These are phyloP conservation scores for rapeseed (Brassica napus) DNA, from an alignment of 345 rosid genomes.

Conservation along the genomic window DNA sequence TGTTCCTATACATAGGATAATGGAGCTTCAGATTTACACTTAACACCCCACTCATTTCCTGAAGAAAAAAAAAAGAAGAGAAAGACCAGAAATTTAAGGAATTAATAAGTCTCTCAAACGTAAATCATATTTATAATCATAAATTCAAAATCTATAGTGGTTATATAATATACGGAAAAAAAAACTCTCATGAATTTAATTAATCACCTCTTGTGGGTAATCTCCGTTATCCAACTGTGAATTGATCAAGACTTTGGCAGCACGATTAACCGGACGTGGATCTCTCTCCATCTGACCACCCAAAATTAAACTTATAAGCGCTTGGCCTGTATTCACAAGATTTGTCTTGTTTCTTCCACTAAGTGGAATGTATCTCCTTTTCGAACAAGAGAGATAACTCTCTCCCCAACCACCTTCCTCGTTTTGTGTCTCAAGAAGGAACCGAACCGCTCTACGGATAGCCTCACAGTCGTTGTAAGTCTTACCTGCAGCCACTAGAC, in stretches of 20 bases:
- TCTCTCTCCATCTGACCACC: background rate
- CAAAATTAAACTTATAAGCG: background rate
- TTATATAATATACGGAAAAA: background rate
- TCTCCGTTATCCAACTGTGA: background rate
- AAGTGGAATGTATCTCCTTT: background rate
- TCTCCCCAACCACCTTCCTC: conserved; percentile 38
- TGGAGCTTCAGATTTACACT: background rate
- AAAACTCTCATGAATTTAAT: background rate
- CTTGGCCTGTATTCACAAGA: background rate
- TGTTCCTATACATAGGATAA: background rate
- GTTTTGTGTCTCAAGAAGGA: conserved; percentile 40
- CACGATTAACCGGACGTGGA: background rate
- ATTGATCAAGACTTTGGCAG: background rate
- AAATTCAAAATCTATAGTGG: background rate
- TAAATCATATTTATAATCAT: background rate
- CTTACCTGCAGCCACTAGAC: conserved; percentile 42
- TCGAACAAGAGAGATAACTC: background rate
- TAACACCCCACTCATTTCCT: background rate
- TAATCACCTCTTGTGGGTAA: background rate
- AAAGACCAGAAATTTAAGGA: background rate
- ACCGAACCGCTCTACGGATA: conserved; percentile 39
- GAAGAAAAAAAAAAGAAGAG: background rate
- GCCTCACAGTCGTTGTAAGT: conserved; percentile 32
- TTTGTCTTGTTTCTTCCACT: background rate
- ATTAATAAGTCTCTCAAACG: background rate